These are phyloP conservation scores for Psilocybe azurescens DNA, from an alignment of 768 basidiomycete genomes.

Conservation along the genomic window DNA sequence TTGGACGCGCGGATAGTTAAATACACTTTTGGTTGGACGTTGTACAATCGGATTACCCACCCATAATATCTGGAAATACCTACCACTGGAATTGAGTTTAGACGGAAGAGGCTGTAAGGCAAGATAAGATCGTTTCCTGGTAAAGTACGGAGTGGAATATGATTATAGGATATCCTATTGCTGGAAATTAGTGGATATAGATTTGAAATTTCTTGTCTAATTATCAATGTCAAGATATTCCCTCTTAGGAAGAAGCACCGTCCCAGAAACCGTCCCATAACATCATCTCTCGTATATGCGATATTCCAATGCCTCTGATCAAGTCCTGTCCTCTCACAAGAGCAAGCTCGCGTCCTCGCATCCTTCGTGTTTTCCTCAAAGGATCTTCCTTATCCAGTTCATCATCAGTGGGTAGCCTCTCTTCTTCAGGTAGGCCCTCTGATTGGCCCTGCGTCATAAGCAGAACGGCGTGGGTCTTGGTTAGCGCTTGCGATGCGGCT, in stretches of 20 bases:
- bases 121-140: not conserved
- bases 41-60: slow-evolving; percentile 6
- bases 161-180: too few species aligned
- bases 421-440: slow-evolving; percentile 59
- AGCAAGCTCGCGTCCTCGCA: slow-evolving; percentile 86
- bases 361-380: slow-evolving; percentile 68
- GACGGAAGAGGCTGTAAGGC: too few species aligned
- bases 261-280: slow-evolving; percentile 56
- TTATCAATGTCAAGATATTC: not conserved
- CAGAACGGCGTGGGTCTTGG: slow-evolving; percentile 78
- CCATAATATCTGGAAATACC: slow-evolving; percentile 2
- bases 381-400: slow-evolving; percentile 74
- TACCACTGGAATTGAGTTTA: not conserved
- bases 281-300: slow-evolving; percentile 40
- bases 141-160: too few species aligned
- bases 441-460: slow-evolving; percentile 63
- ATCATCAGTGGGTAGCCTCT: slow-evolving; percentile 71
- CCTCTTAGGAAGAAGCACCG: not conserved
- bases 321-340: slow-evolving; percentile 80
- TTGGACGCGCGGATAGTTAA: slow-evolving; percentile 55
- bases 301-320: slow-evolving; percentile 51
- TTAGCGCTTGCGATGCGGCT: slow-evolving; percentile 72
- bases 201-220: too few species aligned
- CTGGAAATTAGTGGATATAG: not conserved
- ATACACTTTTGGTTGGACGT: not conserved